A percentile compares a stretch with the other conserved stretches of the same genome.
Conservation (phyloP, 306 rosid species). For the Cicer pinnatifidum region DNA sequence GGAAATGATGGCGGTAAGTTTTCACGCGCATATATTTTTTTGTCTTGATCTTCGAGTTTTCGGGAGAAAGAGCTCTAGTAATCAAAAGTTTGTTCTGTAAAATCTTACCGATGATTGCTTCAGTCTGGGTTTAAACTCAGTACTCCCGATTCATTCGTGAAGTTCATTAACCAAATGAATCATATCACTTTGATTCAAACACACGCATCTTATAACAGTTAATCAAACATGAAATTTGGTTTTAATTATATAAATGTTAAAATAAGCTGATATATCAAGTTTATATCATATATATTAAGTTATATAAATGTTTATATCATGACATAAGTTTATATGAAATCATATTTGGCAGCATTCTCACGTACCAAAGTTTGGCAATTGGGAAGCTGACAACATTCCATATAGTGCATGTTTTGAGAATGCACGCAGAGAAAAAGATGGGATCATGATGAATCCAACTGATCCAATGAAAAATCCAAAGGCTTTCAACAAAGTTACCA, state of each 20-base stretch:
- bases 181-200: too few relatives aligned
- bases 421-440: conserved; percentile 38
- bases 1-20: conserved; percentile 41
- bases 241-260: background rate
- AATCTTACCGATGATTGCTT: too few relatives aligned
- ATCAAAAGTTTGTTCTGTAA: too few relatives aligned
- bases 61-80: too few relatives aligned
- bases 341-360: conserved; percentile 4
- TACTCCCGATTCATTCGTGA: too few relatives aligned
- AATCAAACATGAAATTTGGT: conserved; percentile 11
- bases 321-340: too few relatives aligned
- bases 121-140: too few relatives aligned
- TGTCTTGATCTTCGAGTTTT: too few relatives aligned
- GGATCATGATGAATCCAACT: conserved; percentile 35
- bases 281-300: background rate
- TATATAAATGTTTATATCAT: too few relatives aligned
- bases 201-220: background rate
- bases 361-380: conserved; percentile 47
- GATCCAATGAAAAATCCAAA: conserved; percentile 45
- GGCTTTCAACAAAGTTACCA: background rate
- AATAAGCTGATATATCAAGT: background rate
- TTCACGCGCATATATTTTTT: background rate
- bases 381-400: conserved; percentile 46
- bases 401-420: conserved; percentile 46
- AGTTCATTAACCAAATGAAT: too few relatives aligned